Conservation (phyloP, 805 yeast genomes). For the Nakazawaea ambrosiae region DNA sequence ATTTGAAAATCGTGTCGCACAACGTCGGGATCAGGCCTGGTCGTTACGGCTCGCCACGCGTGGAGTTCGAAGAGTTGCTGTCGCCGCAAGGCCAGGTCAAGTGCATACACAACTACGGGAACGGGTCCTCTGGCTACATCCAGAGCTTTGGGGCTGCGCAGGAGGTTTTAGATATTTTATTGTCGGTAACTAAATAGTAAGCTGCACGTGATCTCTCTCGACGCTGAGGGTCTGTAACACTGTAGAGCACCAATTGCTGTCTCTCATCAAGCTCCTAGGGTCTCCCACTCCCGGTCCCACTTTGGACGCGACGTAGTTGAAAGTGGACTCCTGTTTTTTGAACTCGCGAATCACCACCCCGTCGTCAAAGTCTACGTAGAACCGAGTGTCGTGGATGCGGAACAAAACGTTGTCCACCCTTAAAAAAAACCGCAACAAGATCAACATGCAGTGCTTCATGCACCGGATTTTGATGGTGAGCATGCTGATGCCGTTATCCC, state of each 20-base stretch:
- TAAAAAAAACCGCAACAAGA: constrained; percentile 72
- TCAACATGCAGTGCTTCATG: constrained; percentile 72
- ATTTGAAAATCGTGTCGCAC: constrained; percentile 39
- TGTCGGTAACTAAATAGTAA: not conserved
- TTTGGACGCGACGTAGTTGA: constrained; percentile 33
- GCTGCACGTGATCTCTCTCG: constrained; percentile 10
- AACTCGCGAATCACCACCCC: constrained; percentile 67
- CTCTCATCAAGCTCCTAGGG: constrained; percentile 66
- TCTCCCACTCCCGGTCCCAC: constrained; percentile 49
- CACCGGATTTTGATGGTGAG: constrained; percentile 77
- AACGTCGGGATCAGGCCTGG: constrained; percentile 69
- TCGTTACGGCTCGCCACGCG: constrained; percentile 51
- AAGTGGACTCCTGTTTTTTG: constrained; percentile 58
- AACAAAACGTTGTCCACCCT: constrained; percentile 88
- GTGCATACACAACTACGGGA: constrained; percentile 59
- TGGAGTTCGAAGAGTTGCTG: constrained; percentile 28
- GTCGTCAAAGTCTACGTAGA: constrained; percentile 70
- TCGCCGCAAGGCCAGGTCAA: not conserved
- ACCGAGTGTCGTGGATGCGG: constrained; percentile 76
- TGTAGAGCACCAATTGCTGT: constrained; percentile 78
- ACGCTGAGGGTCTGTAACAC: constrained; percentile 14
- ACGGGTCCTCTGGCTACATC: constrained; percentile 67
- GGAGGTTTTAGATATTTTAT: constrained; percentile 24
- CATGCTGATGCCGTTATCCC: constrained; percentile 89
- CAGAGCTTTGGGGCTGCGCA: constrained; percentile 55